A percentile compares a stretch with the other conserved stretches of the same genome.
Evolutionary conservation across 139 green algal species (phyloP).

Genomic region (Axilococcus clingmanii): DNA sequence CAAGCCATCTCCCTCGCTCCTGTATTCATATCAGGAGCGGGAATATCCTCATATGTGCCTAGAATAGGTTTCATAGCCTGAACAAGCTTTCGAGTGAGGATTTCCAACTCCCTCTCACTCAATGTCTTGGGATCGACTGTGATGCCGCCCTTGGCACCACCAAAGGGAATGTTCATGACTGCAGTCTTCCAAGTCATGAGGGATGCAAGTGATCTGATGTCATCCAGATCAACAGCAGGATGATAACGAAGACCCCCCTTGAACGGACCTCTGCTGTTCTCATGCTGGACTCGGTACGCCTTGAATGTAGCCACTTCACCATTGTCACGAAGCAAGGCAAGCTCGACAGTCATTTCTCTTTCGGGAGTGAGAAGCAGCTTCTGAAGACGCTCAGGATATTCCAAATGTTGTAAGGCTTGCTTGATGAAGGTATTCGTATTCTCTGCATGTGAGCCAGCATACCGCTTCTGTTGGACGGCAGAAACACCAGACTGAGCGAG

Average conservation of each 20-base stretch:
- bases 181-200: constrained; percentile 98
- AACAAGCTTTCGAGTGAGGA: constrained; percentile 83
- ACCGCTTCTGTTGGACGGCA: too few species aligned
- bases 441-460: constrained; percentile 43
- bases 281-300: constrained; percentile 81
- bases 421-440: constrained; percentile 76
- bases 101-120: constrained; percentile 71
- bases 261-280: constrained; percentile 78
- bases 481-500: too few species aligned
- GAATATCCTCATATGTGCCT: constrained; percentile 75
- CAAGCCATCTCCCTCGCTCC: constrained; percentile 61
- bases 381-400: constrained; percentile 68
- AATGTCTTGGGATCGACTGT: constrained; percentile 55
- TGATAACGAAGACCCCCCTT: constrained; percentile 78
- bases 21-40: constrained; percentile 84
- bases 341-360: constrained; percentile 65
- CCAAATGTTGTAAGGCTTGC: constrained; percentile 19
- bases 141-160: constrained; percentile 80
- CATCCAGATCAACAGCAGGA: constrained; percentile 63
- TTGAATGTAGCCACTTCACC: constrained; percentile 63
- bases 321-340: constrained; percentile 64
- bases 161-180: constrained; percentile 92
- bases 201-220: constrained; percentile 53
- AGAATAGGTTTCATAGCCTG: constrained; percentile 78
- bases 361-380: constrained; percentile 67